Evolutionary conservation across 441 rosid species (phyloP).

Genomic region (Syzygium malaccense): DNA sequence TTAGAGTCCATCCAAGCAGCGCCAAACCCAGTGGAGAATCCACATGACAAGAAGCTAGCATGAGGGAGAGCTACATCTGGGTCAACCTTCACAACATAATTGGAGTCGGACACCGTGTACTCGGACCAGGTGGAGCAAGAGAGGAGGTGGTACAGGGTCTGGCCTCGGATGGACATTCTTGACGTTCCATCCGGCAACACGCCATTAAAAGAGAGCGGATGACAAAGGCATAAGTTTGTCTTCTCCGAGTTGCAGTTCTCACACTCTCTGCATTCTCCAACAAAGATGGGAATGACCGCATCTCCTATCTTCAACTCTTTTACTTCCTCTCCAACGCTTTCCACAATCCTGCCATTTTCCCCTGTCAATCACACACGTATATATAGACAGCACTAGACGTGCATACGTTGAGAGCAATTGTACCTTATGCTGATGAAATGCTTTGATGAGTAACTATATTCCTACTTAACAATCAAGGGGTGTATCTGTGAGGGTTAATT

Average conservation of each 20-base stretch:
- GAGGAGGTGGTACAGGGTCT: slow-evolving; percentile 19
- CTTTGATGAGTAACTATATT: neutral
- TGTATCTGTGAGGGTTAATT: neutral
- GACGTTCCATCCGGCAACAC: slow-evolving; percentile 36
- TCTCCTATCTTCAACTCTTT: slow-evolving; percentile 27
- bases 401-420: neutral
- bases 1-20: slow-evolving; percentile 52
- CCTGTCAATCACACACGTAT: neutral
- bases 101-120: slow-evolving; percentile 24
- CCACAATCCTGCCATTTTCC: slow-evolving; percentile 19
- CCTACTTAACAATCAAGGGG: neutral
- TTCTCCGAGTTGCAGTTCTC: slow-evolving; percentile 21
- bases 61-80: slow-evolving; percentile 6
- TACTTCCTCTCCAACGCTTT: slow-evolving; percentile 27
- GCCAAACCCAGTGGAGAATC: slow-evolving; percentile 48
- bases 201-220: slow-evolving; percentile 5
- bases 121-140: slow-evolving; percentile 45
- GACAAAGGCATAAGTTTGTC: slow-evolving; percentile 29
- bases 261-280: slow-evolving; percentile 34
- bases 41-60: slow-evolving; percentile 41
- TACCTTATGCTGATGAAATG: neutral
- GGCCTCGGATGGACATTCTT: slow-evolving; percentile 31
- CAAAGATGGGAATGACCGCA: slow-evolving; percentile 22
- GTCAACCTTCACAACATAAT: slow-evolving; percentile 20
- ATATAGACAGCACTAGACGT: neutral